Conservation (phyloP, 495 filamentous ascomycete species). For the Penicillium malachiteum region DNA sequence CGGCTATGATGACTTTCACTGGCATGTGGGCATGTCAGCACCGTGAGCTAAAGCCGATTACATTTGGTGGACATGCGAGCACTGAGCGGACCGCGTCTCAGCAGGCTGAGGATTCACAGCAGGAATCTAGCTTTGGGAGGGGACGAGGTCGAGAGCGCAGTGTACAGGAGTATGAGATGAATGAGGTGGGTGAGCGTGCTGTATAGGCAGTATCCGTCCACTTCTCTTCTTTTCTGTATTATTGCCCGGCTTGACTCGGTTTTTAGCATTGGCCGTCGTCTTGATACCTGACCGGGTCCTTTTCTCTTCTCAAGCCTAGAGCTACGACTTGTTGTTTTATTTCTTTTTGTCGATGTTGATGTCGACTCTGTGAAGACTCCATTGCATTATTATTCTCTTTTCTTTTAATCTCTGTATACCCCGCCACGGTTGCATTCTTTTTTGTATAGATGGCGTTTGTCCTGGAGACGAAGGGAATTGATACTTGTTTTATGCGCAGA, state of each 20-base stretch:
- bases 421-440: conserved; percentile 35
- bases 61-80: conserved; percentile 53
- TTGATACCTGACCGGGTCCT: not conserved
- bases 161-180: conserved; percentile 78
- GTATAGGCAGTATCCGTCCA: conserved; percentile 23
- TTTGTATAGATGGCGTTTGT: conserved; percentile 43
- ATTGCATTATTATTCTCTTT: not conserved
- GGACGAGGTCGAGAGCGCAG: conserved; percentile 39
- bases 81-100: conserved; percentile 23
- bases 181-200: conserved; percentile 50
- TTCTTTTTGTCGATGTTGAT: conserved; percentile 1
- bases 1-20: conserved; percentile 64
- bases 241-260: not conserved
- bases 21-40: conserved; percentile 91
- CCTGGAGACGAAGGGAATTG: conserved; percentile 17
- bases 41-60: conserved; percentile 84
- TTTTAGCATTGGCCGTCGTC: not conserved
- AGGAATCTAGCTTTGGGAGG: conserved; percentile 31
- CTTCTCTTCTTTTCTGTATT: not conserved
- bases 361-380: too few species aligned
- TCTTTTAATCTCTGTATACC: conserved; percentile 34
- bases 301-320: not conserved
- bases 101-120: conserved; percentile 22
- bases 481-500: conserved; percentile 11
- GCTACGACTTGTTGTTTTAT: conserved; percentile 4